Evolutionary conservation across 2,329 filamentous ascomycete species (phyloP).

Genomic region (Colletotrichum acutatum): DNA sequence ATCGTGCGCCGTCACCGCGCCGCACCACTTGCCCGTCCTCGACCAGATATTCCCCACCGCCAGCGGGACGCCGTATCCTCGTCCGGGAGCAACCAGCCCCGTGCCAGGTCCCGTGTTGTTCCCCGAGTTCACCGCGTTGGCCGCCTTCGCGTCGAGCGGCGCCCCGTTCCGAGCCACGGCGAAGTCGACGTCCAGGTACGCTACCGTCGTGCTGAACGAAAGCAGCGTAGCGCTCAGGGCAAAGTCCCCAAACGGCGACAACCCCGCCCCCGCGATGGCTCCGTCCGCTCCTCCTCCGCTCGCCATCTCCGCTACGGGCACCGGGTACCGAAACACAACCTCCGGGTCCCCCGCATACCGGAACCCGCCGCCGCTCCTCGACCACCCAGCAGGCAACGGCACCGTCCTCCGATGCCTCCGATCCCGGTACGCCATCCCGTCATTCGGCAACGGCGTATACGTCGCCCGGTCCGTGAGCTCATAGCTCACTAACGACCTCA

Average conservation of each 20-base stretch:
- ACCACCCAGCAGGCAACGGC: conserved; percentile 53
- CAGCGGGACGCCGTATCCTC: conserved; percentile 43
- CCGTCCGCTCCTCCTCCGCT: conserved; percentile 40
- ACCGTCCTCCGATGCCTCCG: conserved; percentile 44
- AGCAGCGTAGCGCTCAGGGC: conserved; percentile 41
- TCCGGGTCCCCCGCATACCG: conserved; percentile 52
- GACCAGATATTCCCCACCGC: conserved; percentile 56
- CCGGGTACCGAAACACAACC: conserved; percentile 54
- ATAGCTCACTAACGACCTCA: conserved; percentile 52
- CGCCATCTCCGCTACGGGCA: conserved; percentile 43
- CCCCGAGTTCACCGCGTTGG: conserved; percentile 19
- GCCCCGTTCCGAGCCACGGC: conserved; percentile 38
- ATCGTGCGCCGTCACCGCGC: conserved; percentile 56
- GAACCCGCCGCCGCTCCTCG: conserved; percentile 47
- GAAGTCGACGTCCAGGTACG: conserved; percentile 54
- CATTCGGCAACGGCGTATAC: conserved; percentile 48
- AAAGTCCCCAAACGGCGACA: conserved; percentile 20
- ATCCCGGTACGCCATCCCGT: conserved; percentile 52
- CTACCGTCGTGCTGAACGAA: conserved; percentile 51
- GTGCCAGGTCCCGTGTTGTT: conserved; percentile 37
- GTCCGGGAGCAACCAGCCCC: conserved; percentile 12
- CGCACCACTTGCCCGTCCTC: conserved; percentile 50
- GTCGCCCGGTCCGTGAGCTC: conserved; percentile 51
- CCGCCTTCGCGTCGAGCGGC: conserved; percentile 46
- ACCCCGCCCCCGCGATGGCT: background rate